phyloP scores from a whole-genome alignment of 495 filamentous ascomycete species.

The Neurospora sp. region DNA sequence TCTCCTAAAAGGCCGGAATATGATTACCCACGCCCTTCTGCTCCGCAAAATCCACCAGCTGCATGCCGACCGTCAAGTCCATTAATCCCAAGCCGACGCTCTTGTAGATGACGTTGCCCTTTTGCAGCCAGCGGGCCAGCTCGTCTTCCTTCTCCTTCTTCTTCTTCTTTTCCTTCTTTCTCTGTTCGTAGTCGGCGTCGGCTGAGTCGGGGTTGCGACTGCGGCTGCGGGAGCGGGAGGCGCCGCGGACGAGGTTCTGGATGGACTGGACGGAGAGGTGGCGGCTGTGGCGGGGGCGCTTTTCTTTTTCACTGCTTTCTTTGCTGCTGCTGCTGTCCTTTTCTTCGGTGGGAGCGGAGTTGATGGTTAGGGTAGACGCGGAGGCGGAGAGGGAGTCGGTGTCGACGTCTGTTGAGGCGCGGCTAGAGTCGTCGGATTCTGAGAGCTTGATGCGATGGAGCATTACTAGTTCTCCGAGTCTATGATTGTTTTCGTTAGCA shows the following conservation, averaged over 20 bases:
- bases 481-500: slow-evolving; percentile 15
- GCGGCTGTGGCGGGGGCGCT: background rate
- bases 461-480: slow-evolving; percentile 70
- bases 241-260: background rate
- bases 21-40: slow-evolving; percentile 62
- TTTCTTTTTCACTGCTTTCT: background rate
- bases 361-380: slow-evolving; percentile 6
- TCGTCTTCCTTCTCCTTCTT: slow-evolving; percentile 40
- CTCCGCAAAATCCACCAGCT: slow-evolving; percentile 64
- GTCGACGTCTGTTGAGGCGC: background rate
- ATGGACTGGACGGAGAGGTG: background rate
- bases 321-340: slow-evolving; percentile 18
- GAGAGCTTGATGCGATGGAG: slow-evolving; percentile 19
- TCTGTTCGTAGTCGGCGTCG: background rate
- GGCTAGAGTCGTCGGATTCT: slow-evolving; percentile 5
- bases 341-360: background rate
- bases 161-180: slow-evolving; percentile 2
- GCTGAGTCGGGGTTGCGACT: background rate
- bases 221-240: background rate
- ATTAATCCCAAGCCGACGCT: slow-evolving; percentile 71
- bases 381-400: slow-evolving; percentile 9
- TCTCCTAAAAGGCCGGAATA: slow-evolving; percentile 55
- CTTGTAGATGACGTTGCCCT: slow-evolving; percentile 83
- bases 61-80: slow-evolving; percentile 67
- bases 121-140: slow-evolving; percentile 59